Evolutionary conservation across 352 stramenopile species (phyloP), one percentile per base, ranked within the genome.

Genomic region (Globisporangium paddicum): DNA sequence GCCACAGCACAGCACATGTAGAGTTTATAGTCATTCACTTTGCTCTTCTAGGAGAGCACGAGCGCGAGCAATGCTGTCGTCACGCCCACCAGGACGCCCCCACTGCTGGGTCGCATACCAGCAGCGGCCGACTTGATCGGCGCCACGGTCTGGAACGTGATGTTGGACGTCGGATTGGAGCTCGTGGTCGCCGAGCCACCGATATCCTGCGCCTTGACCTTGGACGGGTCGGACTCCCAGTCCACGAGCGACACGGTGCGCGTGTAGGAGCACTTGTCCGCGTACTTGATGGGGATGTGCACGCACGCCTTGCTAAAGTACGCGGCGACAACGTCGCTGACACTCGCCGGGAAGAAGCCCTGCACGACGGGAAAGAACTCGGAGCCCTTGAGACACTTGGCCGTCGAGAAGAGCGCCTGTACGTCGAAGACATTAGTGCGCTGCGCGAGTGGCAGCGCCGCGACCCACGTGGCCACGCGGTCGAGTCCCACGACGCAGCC

Each of bases 401-500:
- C 60, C 42, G 72, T 52, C 3, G 68, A 62, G 14, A 89, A 77
- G 0, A 87, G 71, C 21, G 68, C 59, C 41, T 67, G 63, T 14
- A 80, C 38, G 42, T 86, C 75, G 34, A 72, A 68, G 3, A 30
- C 32, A 30, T 60, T 51, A 7, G 63, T 63, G 23, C 58, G 64
- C 40, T 67, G 63, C 44, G 73, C 68, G 1, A 75, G 55, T 1
- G 76, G 72, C 16, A 84, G 67, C 5, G 54, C 61, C 26, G 73
- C 55, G 10, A 82, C 42, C 76, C 77, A 89, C 25, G 66, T 77
- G 3, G 72, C 72, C 8, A 75, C 50, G 38, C 73, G 72, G 56
- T 89, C 76, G 16, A 87, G 53, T 23, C 68, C 60, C 9, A 86
- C 55, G 4, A 80, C 67, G 34, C 79, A 89, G 23, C 76, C 79